phyloP scores from a whole-genome alignment of 495 filamentous ascomycete genomes.

The Lasiosphaeris hirsuta region DNA sequence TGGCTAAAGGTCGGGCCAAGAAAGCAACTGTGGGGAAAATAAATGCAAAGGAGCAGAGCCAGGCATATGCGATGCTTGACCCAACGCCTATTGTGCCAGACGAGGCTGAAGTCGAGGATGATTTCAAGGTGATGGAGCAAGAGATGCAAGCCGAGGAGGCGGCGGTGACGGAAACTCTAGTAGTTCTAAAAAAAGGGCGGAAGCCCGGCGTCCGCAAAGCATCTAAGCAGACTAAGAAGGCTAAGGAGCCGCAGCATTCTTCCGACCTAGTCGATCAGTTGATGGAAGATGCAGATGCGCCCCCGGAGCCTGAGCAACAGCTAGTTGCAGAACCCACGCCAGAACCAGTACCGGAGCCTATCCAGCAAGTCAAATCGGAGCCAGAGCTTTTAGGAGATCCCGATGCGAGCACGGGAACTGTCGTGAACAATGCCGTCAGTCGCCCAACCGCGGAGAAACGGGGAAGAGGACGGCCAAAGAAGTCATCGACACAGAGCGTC shows the following conservation, averaged over 20 bases:
- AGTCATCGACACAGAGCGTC: conserved; percentile 19
- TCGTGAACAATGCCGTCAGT: conserved; percentile 29
- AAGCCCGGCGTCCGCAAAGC: conserved; percentile 41
- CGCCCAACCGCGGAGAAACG: conserved; percentile 33
- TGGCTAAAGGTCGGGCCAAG: conserved; percentile 38
- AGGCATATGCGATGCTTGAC: conserved; percentile 45
- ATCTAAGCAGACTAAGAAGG: conserved; percentile 46
- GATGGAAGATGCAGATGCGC: conserved; percentile 20
- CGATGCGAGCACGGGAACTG: conserved; percentile 42
- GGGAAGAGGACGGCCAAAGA: conserved; percentile 30
- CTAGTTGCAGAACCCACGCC: conserved; percentile 4
- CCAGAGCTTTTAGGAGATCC: conserved; percentile 34
- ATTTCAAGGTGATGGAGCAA: conserved; percentile 43
- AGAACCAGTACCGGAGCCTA: conserved; percentile 26
- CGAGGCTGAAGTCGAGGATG: conserved; percentile 45
- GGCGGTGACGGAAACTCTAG: conserved; percentile 23
- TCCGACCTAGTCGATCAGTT: conserved; percentile 20
- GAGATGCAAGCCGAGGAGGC: conserved; percentile 36
- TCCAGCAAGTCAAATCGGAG: conserved; percentile 31
- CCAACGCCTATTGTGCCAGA: conserved; percentile 37
- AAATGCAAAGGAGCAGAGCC: conserved; percentile 27
- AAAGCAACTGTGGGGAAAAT: conserved; percentile 33
- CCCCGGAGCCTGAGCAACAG: conserved; percentile 10
- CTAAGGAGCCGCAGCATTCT: conserved; percentile 27
- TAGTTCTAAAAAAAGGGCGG: conserved; percentile 44